Conservation (phyloP, 2,329 filamentous ascomycete genomes). For the Gnomoniopsis smithogilvyi region DNA sequence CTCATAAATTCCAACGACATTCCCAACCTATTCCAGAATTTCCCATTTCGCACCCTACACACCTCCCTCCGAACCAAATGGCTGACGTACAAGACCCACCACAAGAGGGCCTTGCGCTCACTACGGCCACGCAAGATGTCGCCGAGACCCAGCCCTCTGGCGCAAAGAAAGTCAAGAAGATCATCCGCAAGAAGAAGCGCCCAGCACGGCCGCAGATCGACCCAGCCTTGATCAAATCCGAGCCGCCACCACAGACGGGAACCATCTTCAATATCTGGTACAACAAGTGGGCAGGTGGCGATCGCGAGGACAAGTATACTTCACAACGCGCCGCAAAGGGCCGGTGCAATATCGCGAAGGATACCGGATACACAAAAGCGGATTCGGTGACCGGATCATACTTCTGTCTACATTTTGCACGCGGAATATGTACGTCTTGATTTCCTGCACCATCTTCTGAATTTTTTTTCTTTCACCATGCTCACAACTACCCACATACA, state of each 20-base stretch:
- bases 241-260: constrained; percentile 87
- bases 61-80: constrained; percentile 18
- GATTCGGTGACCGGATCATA: constrained; percentile 76
- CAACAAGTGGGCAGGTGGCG: constrained; percentile 96
- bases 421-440: constrained; percentile 61
- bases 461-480: constrained; percentile 57
- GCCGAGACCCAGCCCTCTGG: constrained; percentile 36
- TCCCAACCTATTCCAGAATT: background rate
- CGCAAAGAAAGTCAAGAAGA: constrained; percentile 76
- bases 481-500: background rate
- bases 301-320: constrained; percentile 87
- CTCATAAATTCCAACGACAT: background rate
- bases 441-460: constrained; percentile 28
- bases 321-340: constrained; percentile 78
- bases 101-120: constrained; percentile 30
- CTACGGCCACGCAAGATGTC: constrained; percentile 40
- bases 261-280: constrained; percentile 99
- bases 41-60: background rate
- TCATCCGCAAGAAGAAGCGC: constrained; percentile 84
- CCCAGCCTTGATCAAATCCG: constrained; percentile 73
- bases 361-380: constrained; percentile 74
- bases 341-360: constrained; percentile 81
- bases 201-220: constrained; percentile 92
- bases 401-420: constrained; percentile 89
- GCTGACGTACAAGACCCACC: constrained; percentile 21